Evolutionary conservation across 176 grass and related monocot genomes (phyloP).

Genomic region (Oryza nivara): DNA sequence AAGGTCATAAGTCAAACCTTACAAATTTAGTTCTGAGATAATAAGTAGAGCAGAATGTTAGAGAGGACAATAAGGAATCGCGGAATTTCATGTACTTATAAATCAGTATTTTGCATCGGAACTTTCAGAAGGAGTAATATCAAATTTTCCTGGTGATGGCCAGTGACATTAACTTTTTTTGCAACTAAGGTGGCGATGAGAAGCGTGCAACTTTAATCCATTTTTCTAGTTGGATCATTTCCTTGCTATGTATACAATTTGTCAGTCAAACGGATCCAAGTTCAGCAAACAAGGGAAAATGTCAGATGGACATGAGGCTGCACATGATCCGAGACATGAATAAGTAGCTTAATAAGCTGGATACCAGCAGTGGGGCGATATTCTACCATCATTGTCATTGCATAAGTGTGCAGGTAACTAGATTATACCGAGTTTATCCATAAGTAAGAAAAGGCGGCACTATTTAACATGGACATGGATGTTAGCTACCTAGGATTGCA

Average conservation of each 20-base stretch:
- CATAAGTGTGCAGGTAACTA: not conserved
- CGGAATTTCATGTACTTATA: not conserved
- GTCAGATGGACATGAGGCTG: not conserved
- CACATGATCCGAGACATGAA: not conserved
- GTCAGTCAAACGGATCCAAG: not conserved
- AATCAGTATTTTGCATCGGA: not conserved
- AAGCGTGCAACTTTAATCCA: not conserved
- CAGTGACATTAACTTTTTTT: slow-evolving; percentile 4
- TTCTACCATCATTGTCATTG: not conserved
- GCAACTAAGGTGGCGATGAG: not conserved
- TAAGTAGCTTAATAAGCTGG: not conserved
- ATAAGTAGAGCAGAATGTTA: slow-evolving; percentile 2
- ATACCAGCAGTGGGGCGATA: not conserved
- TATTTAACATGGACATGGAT: not conserved
- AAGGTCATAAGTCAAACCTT: not conserved
- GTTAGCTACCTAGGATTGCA: slow-evolving; percentile 2
- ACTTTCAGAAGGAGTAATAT: slow-evolving; percentile 20
- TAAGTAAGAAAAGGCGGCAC: not conserved
- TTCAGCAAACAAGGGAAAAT: not conserved
- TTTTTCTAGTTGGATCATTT: not conserved
- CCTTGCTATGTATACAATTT: not conserved
- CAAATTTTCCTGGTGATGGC: not conserved
- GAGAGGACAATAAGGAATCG: not conserved
- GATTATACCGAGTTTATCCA: not conserved
- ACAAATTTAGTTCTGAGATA: not conserved